These are phyloP conservation scores for Eimeria mitis DNA, from an alignment of 169 alveolate species.

Conservation along the genomic window DNA sequence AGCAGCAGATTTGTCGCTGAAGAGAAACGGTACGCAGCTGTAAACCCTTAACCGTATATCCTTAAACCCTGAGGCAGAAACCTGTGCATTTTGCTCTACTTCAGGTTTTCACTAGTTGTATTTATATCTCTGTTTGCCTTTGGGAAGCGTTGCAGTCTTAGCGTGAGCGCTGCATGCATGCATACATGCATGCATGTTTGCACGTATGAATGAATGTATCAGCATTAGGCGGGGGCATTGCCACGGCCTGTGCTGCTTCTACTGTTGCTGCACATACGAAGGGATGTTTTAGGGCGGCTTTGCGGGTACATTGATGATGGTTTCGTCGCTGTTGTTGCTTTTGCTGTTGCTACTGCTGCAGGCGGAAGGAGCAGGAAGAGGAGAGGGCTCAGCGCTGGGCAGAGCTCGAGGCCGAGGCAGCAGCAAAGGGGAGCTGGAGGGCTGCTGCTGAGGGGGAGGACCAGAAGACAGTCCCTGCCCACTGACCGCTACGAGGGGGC, in stretches of 20 bases:
- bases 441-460: constrained; percentile 17
- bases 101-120: no score
- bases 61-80: no score
- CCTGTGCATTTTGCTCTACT: no score
- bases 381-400: constrained; percentile 74
- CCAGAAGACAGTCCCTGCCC: constrained; percentile 38
- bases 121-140: neutral
- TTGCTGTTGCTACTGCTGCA: constrained; percentile 8
- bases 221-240: neutral
- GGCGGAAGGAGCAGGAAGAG: constrained; percentile 63
- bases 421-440: constrained; percentile 25
- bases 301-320: neutral
- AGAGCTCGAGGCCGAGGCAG: constrained; percentile 20
- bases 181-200: neutral
- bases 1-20: constrained; percentile 82
- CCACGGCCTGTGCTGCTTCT: neutral
- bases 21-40: constrained; percentile 77
- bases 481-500: neutral
- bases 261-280: neutral
- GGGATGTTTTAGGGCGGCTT: neutral
- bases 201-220: neutral
- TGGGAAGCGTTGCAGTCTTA: neutral
- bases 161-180: neutral
- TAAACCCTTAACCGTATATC: no score
- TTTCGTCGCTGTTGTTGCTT: neutral